Evolutionary conservation across 1,284 basidiomycete genomes (phyloP).

Genomic region (Rhodotorula sp.): DNA sequence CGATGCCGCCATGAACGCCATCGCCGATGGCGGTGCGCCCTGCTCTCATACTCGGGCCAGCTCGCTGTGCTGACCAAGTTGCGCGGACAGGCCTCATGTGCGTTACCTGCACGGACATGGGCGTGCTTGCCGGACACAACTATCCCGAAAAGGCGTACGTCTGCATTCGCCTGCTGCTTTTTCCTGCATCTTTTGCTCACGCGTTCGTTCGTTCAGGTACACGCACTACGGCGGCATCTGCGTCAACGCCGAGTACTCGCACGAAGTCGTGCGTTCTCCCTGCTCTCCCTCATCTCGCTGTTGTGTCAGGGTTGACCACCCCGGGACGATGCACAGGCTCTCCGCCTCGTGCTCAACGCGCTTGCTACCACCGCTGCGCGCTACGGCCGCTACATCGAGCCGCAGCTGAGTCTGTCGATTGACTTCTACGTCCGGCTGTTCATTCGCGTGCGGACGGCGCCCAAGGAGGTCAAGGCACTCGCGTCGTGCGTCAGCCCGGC

Average conservation of each 20-base stretch:
- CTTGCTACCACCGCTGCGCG: conserved; percentile 82
- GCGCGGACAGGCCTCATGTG: conserved; percentile 73
- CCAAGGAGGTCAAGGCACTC: conserved; percentile 83
- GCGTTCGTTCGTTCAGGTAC: conserved; percentile 59
- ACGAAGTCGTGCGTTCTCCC: conserved; percentile 65
- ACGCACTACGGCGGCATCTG: conserved; percentile 95
- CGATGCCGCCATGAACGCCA: conserved; percentile 90
- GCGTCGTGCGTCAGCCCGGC: conserved; percentile 60
- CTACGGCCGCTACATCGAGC: conserved; percentile 89
- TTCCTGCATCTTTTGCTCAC: too few species aligned
- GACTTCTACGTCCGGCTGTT: conserved; percentile 98
- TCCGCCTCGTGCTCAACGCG: conserved; percentile 80
- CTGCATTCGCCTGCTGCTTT: not conserved
- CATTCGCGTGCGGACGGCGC: conserved; percentile 71
- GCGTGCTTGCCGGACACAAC: conserved; percentile 89
- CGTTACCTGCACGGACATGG: conserved; percentile 94
- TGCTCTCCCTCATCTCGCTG: not conserved
- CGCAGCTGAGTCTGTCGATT: conserved; percentile 89
- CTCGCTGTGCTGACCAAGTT: not conserved
- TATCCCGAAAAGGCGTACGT: conserved; percentile 93
- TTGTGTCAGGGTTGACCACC: conserved; percentile 46
- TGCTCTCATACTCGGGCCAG: not conserved
- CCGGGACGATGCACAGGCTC: conserved; percentile 54
- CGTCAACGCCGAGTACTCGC: conserved; percentile 87
- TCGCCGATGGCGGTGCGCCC: conserved; percentile 75